A percentile compares a stretch with the other conserved stretches of the same genome.
Evolutionary conservation across 2,329 filamentous ascomycete genomes (phyloP).

Genomic region (Aureobasidium uvarum): DNA sequence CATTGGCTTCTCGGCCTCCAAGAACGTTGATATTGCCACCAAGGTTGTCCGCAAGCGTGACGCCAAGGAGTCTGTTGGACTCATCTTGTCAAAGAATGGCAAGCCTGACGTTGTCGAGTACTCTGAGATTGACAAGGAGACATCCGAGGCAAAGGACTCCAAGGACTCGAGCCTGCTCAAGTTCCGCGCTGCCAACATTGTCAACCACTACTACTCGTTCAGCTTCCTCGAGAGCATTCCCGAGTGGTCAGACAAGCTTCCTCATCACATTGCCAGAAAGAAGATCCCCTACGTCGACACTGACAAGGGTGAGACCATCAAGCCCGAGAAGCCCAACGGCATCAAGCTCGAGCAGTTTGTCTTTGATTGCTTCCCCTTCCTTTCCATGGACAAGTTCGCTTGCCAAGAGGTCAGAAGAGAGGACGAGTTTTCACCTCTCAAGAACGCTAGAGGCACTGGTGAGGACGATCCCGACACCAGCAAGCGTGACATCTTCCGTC

Average conservation of each 20-base stretch:
- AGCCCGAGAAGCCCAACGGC: slow-evolving; percentile 92
- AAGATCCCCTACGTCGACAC: slow-evolving; percentile 82
- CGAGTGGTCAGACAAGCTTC: slow-evolving; percentile 77
- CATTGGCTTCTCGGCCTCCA: slow-evolving; percentile 85
- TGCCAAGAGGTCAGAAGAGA: slow-evolving; percentile 94
- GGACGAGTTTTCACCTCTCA: slow-evolving; percentile 96
- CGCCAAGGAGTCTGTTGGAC: slow-evolving; percentile 90
- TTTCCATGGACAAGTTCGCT: slow-evolving; percentile 83
- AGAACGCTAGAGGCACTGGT: slow-evolving; percentile 82
- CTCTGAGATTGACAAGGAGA: slow-evolving; percentile 87
- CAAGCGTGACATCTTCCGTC: slow-evolving; percentile 81
- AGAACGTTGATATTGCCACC: slow-evolving; percentile 91
- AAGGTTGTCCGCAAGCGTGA: slow-evolving; percentile 99
- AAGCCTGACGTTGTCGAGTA: slow-evolving; percentile 98
- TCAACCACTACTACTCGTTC: slow-evolving; percentile 99
- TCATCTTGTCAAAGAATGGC: slow-evolving; percentile 93
- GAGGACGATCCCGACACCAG: slow-evolving; percentile 95
- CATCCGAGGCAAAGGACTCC: slow-evolving; percentile 83
- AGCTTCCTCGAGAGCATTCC: slow-evolving; percentile 88
- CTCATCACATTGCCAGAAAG: slow-evolving; percentile 95
- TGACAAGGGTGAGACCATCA: slow-evolving; percentile 73
- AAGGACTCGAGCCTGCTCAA: slow-evolving; percentile 80
- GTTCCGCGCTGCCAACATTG: slow-evolving; percentile 97
- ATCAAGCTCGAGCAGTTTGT: slow-evolving; percentile 99
- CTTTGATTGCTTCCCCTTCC: slow-evolving; percentile 94